Conservation (phyloP, 306 rosid genomes). For the Pyrus betulifolia region DNA sequence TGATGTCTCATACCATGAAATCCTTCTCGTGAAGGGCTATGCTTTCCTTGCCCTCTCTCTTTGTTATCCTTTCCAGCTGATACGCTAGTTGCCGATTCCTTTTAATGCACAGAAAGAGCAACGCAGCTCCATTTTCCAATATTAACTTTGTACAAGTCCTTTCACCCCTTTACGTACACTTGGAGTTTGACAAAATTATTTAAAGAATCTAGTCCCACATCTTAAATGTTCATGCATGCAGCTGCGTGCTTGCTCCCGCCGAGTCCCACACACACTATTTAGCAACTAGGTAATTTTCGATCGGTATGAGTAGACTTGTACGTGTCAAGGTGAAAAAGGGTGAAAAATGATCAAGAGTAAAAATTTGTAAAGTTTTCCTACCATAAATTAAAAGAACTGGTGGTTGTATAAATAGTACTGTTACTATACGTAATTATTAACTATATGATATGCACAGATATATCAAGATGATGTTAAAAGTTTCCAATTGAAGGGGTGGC, state of each 20-base stretch:
- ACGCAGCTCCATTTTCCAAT: not conserved
- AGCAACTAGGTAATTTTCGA: not conserved
- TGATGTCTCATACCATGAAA: not conserved
- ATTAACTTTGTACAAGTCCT: not conserved
- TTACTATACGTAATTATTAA: too few relatives aligned
- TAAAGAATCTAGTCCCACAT: not conserved
- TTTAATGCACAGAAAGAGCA: not conserved
- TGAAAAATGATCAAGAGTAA: too few relatives aligned
- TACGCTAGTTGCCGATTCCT: not conserved
- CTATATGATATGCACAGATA: not conserved
- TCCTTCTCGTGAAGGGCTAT: not conserved
- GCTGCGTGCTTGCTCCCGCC: not conserved
- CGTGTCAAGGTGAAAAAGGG: too few relatives aligned
- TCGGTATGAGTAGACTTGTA: not conserved
- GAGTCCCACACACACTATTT: not conserved
- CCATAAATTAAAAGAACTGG: too few relatives aligned
- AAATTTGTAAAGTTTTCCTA: too few relatives aligned
- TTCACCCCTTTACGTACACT: not conserved
- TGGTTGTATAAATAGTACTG: too few relatives aligned
- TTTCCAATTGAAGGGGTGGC: not conserved
- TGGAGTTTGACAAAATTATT: not conserved
- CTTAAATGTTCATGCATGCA: not conserved
- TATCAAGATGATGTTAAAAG: not conserved
- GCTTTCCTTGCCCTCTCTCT: not conserved
- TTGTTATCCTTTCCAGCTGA: not conserved